Evolutionary conservation across 2,329 filamentous ascomycete species (phyloP), one percentile per base, ranked within the genome.

Genomic region (Aspergillus melleus): DNA sequence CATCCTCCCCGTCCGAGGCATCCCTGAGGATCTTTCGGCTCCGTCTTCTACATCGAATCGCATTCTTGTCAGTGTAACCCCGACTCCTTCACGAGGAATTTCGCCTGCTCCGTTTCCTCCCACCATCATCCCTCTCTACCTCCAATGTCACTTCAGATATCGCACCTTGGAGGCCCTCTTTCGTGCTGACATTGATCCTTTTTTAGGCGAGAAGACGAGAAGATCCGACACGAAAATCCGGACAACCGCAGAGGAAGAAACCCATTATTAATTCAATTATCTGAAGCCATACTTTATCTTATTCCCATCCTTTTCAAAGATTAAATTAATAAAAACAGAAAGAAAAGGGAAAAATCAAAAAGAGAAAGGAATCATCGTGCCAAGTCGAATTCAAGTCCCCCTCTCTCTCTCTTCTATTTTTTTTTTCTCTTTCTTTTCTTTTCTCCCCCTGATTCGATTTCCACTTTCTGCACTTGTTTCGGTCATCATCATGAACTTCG

Each of bases 401-500:
- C 49, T 52, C 44, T 62, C 60, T 62, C 60, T 54, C 32, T 36
- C 32, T 12, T 36, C 11, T 36, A 36, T 36, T 36, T 36, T 16
- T 36, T 16, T 52, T 50, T 58, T 49, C 49, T 59, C 59, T 59
- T 39, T 61, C 59, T 63, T 65, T 58, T 60, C 58, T 52, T 61
- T 57, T 56, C 54, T 54, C 59, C 61, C 55, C 49, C 58, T 55
- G 36, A 42, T n/a, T 14, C 64, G 57, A 32, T 57, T 52, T 62
- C 61, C 58, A 58, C 58, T 55, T 64, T 58, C 58, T 59, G 55
- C 61, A 55, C 55, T 57, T 60, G 53, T 64, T 59, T 54, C 63
- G 59, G 59, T 61, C 54, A 55, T 68, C 74, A 79, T 67, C 76
- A 79, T 79, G 77, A 77, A 72, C 74, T 73, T 70, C 72, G 71